These are phyloP conservation scores for Coemansia sp. DNA, from an alignment of 192 early-diverging fungal species.

Conservation along the genomic window DNA sequence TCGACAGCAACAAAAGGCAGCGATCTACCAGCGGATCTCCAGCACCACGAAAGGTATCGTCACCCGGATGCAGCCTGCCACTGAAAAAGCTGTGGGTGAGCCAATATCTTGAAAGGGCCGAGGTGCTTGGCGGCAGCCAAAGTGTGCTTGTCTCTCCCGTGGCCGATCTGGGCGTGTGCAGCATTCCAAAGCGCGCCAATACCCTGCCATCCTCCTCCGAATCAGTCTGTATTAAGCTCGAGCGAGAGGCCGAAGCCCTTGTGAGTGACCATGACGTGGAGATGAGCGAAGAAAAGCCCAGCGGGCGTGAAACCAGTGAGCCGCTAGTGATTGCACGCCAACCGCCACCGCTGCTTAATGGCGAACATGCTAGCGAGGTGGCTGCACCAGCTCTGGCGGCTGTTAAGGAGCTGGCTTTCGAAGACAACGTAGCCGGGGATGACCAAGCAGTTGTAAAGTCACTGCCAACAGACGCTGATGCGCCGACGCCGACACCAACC, in stretches of 20 bases:
- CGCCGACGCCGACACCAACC: conserved; percentile 41
- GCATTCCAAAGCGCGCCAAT: neutral
- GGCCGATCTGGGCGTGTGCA: neutral
- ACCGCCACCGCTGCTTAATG: neutral
- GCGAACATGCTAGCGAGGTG: neutral
- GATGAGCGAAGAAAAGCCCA: neutral
- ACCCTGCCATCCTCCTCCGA: neutral
- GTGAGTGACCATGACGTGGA: neutral
- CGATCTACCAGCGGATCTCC: conserved; percentile 15
- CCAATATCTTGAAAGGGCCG: conserved; percentile 40
- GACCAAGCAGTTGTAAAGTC: conserved; percentile 27
- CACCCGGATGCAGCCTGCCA: conserved; percentile 21
- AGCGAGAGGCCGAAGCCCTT: neutral
- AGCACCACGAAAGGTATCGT: neutral
- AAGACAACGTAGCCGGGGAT: neutral
- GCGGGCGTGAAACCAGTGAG: neutral
- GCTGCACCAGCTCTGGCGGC: neutral
- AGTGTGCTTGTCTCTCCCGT: neutral
- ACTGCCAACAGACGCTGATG: conserved; percentile 44
- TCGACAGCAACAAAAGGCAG: conserved; percentile 21
- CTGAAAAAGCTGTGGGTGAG: conserved; percentile 57
- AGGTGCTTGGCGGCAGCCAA: neutral
- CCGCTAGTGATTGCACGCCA: neutral
- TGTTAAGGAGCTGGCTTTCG: neutral
- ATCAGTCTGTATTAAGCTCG: neutral